phyloP scores from a whole-genome alignment of 2,329 filamentous ascomycete species.

The Coleophoma cylindrospora region DNA sequence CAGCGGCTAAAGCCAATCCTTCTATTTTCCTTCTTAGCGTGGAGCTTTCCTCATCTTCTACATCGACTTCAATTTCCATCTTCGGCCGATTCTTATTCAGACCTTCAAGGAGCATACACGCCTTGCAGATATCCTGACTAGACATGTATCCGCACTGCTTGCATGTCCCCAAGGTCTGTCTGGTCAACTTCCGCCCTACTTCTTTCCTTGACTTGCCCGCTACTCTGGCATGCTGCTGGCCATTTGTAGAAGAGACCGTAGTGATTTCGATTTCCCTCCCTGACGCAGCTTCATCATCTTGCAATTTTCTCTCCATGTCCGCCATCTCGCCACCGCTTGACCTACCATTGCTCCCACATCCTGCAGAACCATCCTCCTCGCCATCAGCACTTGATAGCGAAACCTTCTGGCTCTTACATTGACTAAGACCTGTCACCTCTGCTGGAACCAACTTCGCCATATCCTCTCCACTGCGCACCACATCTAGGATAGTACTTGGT shows the following conservation, averaged over 20 bases:
- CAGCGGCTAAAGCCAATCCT: constrained; percentile 33
- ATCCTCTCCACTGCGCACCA: constrained; percentile 91
- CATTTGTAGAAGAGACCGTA: constrained; percentile 12
- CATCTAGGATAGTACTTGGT: constrained; percentile 90
- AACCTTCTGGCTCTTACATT: constrained; percentile 39
- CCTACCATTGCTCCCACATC: constrained; percentile 71
- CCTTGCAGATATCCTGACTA: constrained; percentile 90
- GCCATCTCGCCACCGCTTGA: constrained; percentile 73
- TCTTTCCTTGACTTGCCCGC: constrained; percentile 19
- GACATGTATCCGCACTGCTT: constrained; percentile 91
- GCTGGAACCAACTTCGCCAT: constrained; percentile 83
- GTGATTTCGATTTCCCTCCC: constrained; percentile 64
- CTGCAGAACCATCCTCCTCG: constrained; percentile 52
- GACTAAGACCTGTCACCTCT: constrained; percentile 41
- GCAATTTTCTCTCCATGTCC: constrained; percentile 70
- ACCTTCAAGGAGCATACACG: constrained; percentile 82
- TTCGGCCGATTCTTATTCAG: constrained; percentile 76
- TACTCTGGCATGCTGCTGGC: constrained; percentile 16
- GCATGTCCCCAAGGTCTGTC: constrained; percentile 77
- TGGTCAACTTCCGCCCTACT: constrained; percentile 34
- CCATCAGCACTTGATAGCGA: constrained; percentile 25
- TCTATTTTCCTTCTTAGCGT: constrained; percentile 46
- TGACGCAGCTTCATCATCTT: constrained; percentile 55
- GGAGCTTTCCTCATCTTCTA: constrained; percentile 40
- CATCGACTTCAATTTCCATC: constrained; percentile 42